These are phyloP conservation scores for Cyphellophora attinorum DNA, from an alignment of 2,329 filamentous ascomycete genomes.

Conservation along the genomic window DNA sequence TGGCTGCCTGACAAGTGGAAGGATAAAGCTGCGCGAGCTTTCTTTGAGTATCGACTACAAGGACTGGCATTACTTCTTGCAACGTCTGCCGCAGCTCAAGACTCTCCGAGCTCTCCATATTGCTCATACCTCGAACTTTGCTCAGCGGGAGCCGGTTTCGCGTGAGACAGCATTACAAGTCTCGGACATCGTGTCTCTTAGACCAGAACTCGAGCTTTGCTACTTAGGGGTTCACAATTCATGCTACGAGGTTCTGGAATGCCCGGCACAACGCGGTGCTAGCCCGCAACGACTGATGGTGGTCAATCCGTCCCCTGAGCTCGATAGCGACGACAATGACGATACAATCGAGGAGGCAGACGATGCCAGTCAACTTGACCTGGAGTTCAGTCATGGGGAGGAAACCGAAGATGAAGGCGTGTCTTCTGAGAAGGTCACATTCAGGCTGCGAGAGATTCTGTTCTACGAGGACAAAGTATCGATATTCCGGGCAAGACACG, in stretches of 20 bases:
- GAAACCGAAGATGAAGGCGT: conserved; percentile 41
- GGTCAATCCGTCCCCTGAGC: conserved; percentile 28
- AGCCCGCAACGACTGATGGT: conserved; percentile 24
- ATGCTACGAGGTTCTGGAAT: conserved; percentile 73
- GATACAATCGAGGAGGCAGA: conserved; percentile 25
- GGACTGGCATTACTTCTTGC: conserved; percentile 76
- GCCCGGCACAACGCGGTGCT: conserved; percentile 10
- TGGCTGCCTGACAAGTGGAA: conserved; percentile 64
- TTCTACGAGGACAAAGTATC: conserved; percentile 79
- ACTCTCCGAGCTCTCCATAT: conserved; percentile 64
- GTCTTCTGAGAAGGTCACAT: conserved; percentile 22
- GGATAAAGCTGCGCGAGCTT: conserved; percentile 64
- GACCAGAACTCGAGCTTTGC: conserved; percentile 66
- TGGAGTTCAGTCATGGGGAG: conserved; percentile 38
- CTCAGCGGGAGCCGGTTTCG: conserved; percentile 48
- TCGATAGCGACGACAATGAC: conserved; percentile 24
- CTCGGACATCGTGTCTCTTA: conserved; percentile 66
- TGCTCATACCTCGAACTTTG: conserved; percentile 55
- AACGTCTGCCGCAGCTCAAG: conserved; percentile 60
- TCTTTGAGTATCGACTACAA: conserved; percentile 63
- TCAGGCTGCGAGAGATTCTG: conserved; percentile 66
- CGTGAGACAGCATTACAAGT: conserved; percentile 67
- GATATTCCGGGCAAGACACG: conserved; percentile 68
- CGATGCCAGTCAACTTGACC: conserved; percentile 26
- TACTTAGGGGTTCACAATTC: conserved; percentile 69